phyloP scores from a whole-genome alignment of 2,329 filamentous ascomycete species.

The Arthrobotrys entomopaga region DNA sequence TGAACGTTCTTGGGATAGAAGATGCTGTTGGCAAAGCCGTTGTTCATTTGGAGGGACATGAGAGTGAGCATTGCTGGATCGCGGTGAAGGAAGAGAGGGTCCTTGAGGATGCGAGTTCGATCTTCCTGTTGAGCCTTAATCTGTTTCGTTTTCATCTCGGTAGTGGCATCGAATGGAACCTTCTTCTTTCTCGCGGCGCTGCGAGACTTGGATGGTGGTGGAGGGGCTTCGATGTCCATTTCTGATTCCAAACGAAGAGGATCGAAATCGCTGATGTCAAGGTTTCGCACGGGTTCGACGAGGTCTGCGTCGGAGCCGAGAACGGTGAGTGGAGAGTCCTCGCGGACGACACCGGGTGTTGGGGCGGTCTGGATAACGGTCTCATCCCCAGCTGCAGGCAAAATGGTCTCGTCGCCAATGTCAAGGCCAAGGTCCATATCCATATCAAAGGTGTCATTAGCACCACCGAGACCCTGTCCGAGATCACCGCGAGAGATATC shows the following conservation, averaged over 20 bases:
- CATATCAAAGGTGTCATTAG: conserved; percentile 62
- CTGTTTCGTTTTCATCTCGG: conserved; percentile 65
- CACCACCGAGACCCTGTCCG: conserved; percentile 50
- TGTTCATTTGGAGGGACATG: conserved; percentile 90
- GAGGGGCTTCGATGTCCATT: conserved; percentile 63
- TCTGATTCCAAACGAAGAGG: conserved; percentile 61
- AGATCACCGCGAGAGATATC: conserved; percentile 59
- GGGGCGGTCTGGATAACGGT: conserved; percentile 17
- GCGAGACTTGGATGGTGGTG: conserved; percentile 70
- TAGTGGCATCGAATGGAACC: conserved; percentile 83
- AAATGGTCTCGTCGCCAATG: conserved; percentile 71
- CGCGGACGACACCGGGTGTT: conserved; percentile 42
- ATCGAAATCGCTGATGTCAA: conserved; percentile 55
- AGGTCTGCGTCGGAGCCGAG: conserved; percentile 58
- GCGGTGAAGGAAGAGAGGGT: conserved; percentile 82
- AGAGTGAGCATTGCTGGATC: conserved; percentile 87
- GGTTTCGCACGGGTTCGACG: conserved; percentile 33
- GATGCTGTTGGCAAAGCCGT: conserved; percentile 77
- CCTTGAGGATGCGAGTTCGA: conserved; percentile 84
- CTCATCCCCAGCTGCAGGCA: conserved; percentile 60
- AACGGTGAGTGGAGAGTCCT: conserved; percentile 58
- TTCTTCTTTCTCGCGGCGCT: conserved; percentile 81
- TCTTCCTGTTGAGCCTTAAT: conserved; percentile 89
- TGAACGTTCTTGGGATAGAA: conserved; percentile 59
- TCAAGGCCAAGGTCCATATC: conserved; percentile 70